phyloP scores from a whole-genome alignment of 768 basidiomycete genomes.

The Strobilomyces confusus region DNA sequence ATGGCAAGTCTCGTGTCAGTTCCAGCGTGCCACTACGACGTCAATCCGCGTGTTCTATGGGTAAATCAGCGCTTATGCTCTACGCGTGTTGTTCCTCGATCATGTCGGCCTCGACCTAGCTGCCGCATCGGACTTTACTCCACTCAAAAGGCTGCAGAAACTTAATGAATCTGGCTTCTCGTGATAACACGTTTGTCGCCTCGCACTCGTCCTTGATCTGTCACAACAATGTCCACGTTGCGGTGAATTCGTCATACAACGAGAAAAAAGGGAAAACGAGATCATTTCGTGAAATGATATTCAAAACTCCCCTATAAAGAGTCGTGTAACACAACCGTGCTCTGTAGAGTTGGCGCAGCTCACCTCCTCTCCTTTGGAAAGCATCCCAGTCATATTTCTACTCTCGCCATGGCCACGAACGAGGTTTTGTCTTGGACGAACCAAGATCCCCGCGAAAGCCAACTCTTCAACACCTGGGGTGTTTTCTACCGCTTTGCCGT shows the following conservation, averaged over 20 bases:
- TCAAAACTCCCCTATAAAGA: slow-evolving; percentile 55
- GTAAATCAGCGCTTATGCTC: slow-evolving; percentile 47
- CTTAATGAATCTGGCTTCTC: slow-evolving; percentile 64
- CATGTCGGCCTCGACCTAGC: slow-evolving; percentile 53
- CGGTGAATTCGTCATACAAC: slow-evolving; percentile 53
- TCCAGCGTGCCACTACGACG: slow-evolving; percentile 27
- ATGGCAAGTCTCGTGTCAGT: slow-evolving; percentile 28
- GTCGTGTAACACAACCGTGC: slow-evolving; percentile 13
- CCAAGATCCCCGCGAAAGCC: slow-evolving; percentile 79
- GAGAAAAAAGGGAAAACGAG: slow-evolving; percentile 37
- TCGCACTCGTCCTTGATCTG: slow-evolving; percentile 67
- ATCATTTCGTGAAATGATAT: slow-evolving; percentile 43
- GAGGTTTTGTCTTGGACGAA: slow-evolving; percentile 86
- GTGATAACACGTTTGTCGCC: slow-evolving; percentile 64
- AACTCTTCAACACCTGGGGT: slow-evolving; percentile 78
- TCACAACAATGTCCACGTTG: slow-evolving; percentile 72
- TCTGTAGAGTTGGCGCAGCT: slow-evolving; percentile 24
- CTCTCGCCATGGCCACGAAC: slow-evolving; percentile 49
- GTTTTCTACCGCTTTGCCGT: slow-evolving; percentile 80
- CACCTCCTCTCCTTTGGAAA: slow-evolving; percentile 31
- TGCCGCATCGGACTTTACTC: slow-evolving; percentile 60
- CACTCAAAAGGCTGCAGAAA: slow-evolving; percentile 59
- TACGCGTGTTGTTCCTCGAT: slow-evolving; percentile 71
- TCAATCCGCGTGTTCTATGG: slow-evolving; percentile 34
- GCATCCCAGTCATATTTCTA: slow-evolving; percentile 32